Evolutionary conservation across 2,329 filamentous ascomycete species (phyloP).

Genomic region (Plenodomus lindquistii): DNA sequence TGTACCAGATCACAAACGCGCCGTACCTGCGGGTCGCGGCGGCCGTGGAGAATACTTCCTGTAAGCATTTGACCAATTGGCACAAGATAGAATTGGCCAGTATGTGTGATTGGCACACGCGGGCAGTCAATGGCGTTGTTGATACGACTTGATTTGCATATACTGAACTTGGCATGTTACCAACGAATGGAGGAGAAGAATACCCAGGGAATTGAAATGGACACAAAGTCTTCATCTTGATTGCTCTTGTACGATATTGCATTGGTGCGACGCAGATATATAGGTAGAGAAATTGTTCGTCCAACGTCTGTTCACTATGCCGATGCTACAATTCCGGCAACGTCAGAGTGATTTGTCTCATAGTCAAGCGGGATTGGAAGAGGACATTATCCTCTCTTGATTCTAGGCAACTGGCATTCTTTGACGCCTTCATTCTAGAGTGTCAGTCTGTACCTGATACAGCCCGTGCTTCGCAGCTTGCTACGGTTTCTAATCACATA

Average conservation of each 20-base stretch:
- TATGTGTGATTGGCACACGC: too few species aligned
- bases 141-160: background rate
- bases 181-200: background rate
- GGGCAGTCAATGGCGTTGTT: background rate
- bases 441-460: too few species aligned
- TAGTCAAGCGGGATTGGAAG: too few species aligned
- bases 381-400: too few species aligned
- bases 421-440: too few species aligned
- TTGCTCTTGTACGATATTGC: background rate
- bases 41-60: constrained; percentile 57
- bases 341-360: too few species aligned
- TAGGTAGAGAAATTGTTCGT: background rate
- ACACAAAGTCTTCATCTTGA: background rate
- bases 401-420: too few species aligned
- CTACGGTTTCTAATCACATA: too few species aligned
- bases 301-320: background rate
- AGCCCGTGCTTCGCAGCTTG: too few species aligned
- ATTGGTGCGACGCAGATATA: background rate
- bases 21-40: constrained; percentile 69
- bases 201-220: background rate
- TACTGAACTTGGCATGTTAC: background rate
- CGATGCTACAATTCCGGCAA: too few species aligned
- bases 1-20: constrained; percentile 82
- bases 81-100: background rate
- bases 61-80: constrained; percentile 26